Percentiles rank a stretch among this genome's conserved stretches.
phyloP scores from a whole-genome alignment of 1,284 basidiomycete species.

The Leucoagaricus sp. region DNA sequence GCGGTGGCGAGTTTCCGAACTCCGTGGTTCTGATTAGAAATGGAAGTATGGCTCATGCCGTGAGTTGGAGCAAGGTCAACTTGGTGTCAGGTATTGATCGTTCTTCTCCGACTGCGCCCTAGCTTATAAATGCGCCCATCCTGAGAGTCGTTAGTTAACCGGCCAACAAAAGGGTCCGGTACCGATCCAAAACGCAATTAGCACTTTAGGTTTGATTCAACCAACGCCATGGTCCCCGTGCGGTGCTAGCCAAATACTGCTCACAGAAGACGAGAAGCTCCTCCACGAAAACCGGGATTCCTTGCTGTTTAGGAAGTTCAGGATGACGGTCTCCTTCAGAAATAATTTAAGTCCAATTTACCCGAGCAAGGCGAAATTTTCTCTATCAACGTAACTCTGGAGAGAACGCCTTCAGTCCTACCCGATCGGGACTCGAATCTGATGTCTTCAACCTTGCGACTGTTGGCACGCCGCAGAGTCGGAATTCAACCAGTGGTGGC shows the following conservation, averaged over 20 bases:
- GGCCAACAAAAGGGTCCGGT: conserved; percentile 41
- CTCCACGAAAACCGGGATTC: conserved; percentile 46
- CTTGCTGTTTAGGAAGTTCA: conserved; percentile 48
- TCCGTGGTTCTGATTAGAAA: conserved; percentile 44
- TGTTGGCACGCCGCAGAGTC: conserved; percentile 10
- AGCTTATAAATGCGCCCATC: conserved; percentile 18
- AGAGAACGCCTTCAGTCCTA: conserved; percentile 46
- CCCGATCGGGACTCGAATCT: conserved; percentile 47
- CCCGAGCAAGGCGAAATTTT: conserved; percentile 44
- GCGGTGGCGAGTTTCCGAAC: conserved; percentile 51
- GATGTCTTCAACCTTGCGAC: conserved; percentile 43
- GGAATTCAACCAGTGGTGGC: conserved; percentile 19
- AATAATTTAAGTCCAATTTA: conserved; percentile 33
- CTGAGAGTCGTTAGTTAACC: conserved; percentile 47
- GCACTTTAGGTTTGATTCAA: conserved; percentile 44
- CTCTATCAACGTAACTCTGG: conserved; percentile 47
- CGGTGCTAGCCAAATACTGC: conserved; percentile 44
- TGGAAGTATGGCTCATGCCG: conserved; percentile 41
- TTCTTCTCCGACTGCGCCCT: background rate
- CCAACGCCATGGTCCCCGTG: conserved; percentile 46
- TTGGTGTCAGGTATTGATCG: conserved; percentile 42
- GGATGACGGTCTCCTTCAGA: conserved; percentile 41
- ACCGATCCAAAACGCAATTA: conserved; percentile 39
- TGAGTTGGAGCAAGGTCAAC: conserved; percentile 50
- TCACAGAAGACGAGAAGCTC: conserved; percentile 43